Conservation (phyloP, 768 basidiomycete species). For the Podaxis mareebaensis region DNA sequence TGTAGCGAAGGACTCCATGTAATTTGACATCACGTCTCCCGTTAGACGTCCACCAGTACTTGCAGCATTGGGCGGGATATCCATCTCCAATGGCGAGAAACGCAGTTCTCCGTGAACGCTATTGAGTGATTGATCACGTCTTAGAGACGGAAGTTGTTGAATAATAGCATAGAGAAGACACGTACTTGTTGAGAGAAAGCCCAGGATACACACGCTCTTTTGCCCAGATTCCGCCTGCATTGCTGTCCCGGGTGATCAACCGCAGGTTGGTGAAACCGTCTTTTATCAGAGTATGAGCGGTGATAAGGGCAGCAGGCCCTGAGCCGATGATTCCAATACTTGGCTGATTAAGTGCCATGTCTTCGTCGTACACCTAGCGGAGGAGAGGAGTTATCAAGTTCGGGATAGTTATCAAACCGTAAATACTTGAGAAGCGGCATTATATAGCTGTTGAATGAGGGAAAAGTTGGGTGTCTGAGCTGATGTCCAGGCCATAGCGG, state of each 20-base stretch:
- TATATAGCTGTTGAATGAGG: too few relatives aligned
- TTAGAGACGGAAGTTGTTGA: neutral
- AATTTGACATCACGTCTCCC: conserved; percentile 47
- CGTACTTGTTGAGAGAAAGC: conserved; percentile 53
- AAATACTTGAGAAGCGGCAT: too few relatives aligned
- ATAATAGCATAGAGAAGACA: neutral
- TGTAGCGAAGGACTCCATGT: conserved; percentile 47
- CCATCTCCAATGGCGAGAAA: conserved; percentile 53
- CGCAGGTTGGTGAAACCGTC: conserved; percentile 53
- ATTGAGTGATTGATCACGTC: neutral
- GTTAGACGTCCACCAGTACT: conserved; percentile 38
- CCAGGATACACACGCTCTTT: conserved; percentile 47
- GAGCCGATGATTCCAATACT: conserved; percentile 43
- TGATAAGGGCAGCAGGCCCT: conserved; percentile 55
- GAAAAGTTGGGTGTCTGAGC: too few relatives aligned
- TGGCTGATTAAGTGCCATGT: neutral
- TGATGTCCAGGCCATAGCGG: too few relatives aligned
- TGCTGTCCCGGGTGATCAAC: conserved; percentile 46
- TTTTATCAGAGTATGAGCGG: conserved; percentile 47
- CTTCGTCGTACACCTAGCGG: too few relatives aligned
- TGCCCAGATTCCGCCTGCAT: conserved; percentile 54
- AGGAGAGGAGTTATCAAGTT: too few relatives aligned
- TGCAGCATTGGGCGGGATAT: conserved; percentile 26
- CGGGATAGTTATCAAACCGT: too few relatives aligned
- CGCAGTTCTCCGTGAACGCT: conserved; percentile 56